Base-by-base conservation (phyloP, 192 early-diverging fungal species). In the Lobosporangium transversale region DNA sequence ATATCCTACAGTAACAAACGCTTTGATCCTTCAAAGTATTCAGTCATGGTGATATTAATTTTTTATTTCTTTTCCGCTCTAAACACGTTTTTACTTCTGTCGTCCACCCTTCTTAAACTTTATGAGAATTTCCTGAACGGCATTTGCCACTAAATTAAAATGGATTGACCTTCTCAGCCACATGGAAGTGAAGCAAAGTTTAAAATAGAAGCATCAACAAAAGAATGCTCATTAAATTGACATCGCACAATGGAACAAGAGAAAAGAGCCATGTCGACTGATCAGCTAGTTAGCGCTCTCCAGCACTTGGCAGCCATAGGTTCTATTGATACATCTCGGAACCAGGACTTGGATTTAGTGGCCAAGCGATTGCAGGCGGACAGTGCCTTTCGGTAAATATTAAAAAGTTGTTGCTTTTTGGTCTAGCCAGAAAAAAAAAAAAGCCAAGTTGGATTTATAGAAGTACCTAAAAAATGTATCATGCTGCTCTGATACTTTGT, bases 301-400 rank as follows among this genome's bases (percentile, higher is more conserved):
- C 48, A 62, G 35, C 12, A 62, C 4, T n/a, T 51, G 60, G 14
- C 21, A 10, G 47, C n/a, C 15, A 31, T 35, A 9, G n/a, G 6
- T 21, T 24, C 48, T 0, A n/a, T 48, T 20, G 40, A 58, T 32
- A 58, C 10, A 26, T 43, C 66, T 2, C 14, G 66, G 49, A 52
- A 50, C 14, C 32, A 43, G 48, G 66, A 68, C 15, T 53, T 76
- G 1, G 73, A 76, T 8, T 44, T 30, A 2, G 44, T 62, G 17
- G 58, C 73, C 0, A 76, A 76, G 30, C 40, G 56, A 29, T 44
- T 76, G 1, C 73, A 76, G 26, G 45, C 49, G 30, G 73, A 76
- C 36, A 27, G 43, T 26, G 64, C 55, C 23, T 66, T 62, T 47
- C 58, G 73, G 73, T 76, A 62, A 30, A 23, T 37, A 36, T 42